Evolutionary conservation across 1,284 basidiomycete species (phyloP), one percentile per base, ranked within the genome.

Genomic region (Agroathelia rolfsii): DNA sequence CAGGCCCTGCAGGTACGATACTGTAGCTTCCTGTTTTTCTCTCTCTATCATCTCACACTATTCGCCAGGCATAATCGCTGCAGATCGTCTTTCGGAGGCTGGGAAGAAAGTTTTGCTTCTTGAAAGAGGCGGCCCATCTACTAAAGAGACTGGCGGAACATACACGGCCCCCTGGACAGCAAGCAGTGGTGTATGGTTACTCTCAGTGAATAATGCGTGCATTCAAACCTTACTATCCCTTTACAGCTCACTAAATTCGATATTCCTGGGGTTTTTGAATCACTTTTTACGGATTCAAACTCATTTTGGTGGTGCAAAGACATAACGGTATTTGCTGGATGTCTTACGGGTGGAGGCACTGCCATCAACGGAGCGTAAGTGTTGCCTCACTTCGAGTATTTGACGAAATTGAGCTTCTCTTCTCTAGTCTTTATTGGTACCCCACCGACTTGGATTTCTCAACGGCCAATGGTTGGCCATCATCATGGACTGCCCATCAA

Each of bases 311-410:
- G n/a, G n/a, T n/a, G n/a, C n/a, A n/a, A n/a, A n/a, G 73, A 77
- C 48, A 57, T 75, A 39, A 71, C 57, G 15, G 62, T 69, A 16
- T 76, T 76, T 47, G 75, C 75, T 19, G 75, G 73, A 10, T 79
- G 75, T 49, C 48, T 77, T 12, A 45, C 76, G 17, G 75, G 75
- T 36, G 75, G 75, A 24, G 75, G 74, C 29, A 70, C 69, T 5
- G 62, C 73, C 2, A 60, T 79, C 44, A 77, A 79, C 49, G 75
- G 72, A 50, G 69, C 66, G 72, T 74, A 45, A 51, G 70, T 64
- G 4, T 5, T 36, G n/a, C 22, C 27, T n/a, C n/a, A n/a, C 15
- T 32, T 19, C 13, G 5, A 27, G 24, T 28, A 26, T 34, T 19
- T 20, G 30, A 21, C 31, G 18, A 14, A 38, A 14, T 25, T 42